Evolutionary conservation across 192 early-diverging fungal genomes (phyloP).

Genomic region (Rhizoclosmatium globosum): DNA sequence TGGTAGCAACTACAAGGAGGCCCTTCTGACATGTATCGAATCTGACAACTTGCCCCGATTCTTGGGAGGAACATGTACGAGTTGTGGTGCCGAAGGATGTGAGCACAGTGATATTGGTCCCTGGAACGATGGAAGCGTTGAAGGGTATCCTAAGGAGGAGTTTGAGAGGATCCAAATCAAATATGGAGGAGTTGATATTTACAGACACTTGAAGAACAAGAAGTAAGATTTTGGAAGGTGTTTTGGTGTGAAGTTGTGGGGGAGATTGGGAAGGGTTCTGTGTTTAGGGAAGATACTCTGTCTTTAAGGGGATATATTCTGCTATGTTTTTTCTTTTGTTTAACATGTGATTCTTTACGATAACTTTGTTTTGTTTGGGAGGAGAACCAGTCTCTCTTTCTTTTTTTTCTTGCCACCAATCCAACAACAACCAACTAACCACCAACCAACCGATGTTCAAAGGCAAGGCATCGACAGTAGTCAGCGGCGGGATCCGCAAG

Average conservation of each 20-base stretch:
- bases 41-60: slow-evolving; percentile 48
- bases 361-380: not conserved
- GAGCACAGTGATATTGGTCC: slow-evolving; percentile 58
- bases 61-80: slow-evolving; percentile 54
- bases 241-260: not conserved
- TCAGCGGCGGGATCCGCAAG: slow-evolving; percentile 18
- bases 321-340: not conserved
- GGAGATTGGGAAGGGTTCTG: not conserved
- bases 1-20: slow-evolving; percentile 48
- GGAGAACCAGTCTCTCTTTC: slow-evolving; percentile 12
- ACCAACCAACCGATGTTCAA: slow-evolving; percentile 6
- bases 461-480: slow-evolving; percentile 21
- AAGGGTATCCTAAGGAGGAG: slow-evolving; percentile 56
- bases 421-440: not conserved
- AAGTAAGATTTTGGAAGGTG: not conserved
- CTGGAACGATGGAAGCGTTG: slow-evolving; percentile 62
- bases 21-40: slow-evolving; percentile 58
- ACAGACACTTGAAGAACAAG: slow-evolving; percentile 33
- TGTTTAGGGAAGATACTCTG: not conserved
- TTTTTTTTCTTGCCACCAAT: slow-evolving; percentile 18
- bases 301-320: not conserved
- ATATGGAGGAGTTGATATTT: slow-evolving; percentile 27
- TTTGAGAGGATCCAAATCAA: slow-evolving; percentile 43
- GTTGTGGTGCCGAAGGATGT: slow-evolving; percentile 51
- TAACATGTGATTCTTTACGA: not conserved